phyloP scores from a whole-genome alignment of 352 stramenopile genomes.

The Lagenidium sp. region DNA sequence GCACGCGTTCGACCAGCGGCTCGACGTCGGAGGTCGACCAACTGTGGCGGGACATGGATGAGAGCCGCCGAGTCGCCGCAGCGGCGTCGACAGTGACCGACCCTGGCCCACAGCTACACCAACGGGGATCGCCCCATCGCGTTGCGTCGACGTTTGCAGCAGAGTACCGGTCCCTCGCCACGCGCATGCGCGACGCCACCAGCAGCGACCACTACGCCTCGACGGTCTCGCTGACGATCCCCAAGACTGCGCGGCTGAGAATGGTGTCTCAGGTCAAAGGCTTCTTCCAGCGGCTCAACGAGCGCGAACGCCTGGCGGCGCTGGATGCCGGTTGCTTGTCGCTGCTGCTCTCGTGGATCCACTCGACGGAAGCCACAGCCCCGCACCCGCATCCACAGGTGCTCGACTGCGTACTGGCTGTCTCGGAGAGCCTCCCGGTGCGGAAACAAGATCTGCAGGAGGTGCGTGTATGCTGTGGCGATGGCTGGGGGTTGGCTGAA shows the following conservation, averaged over 20 bases:
- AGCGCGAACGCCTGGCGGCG: constrained; percentile 34
- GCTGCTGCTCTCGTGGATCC: constrained; percentile 54
- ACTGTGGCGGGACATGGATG: constrained; percentile 56
- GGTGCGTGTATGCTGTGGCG: too few relatives aligned
- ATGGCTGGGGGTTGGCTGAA: too few relatives aligned
- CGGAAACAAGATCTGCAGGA: constrained; percentile 53
- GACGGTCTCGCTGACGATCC: constrained; percentile 58
- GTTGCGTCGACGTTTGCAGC: constrained; percentile 33
- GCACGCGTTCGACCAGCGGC: constrained; percentile 18
- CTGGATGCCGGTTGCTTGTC: constrained; percentile 52
- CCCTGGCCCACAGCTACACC: too few relatives aligned
- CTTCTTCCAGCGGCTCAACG: constrained; percentile 56
- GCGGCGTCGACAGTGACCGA: not conserved
- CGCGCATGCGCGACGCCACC: constrained; percentile 59
- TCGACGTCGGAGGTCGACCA: constrained; percentile 19
- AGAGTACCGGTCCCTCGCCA: constrained; percentile 51
- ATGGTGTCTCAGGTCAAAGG: constrained; percentile 63
- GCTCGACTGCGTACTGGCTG: constrained; percentile 41
- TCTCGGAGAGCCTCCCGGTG: constrained; percentile 48
- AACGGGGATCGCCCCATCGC: too few relatives aligned
- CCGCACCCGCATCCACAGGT: constrained; percentile 48
- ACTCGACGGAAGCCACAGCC: constrained; percentile 5
- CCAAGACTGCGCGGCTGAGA: constrained; percentile 66
- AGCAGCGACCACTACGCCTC: constrained; percentile 73
- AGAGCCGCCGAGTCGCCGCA: constrained; percentile 33